Percentiles rank a stretch among this genome's conserved stretches.
Conservation (phyloP, 768 basidiomycete genomes). For the Rhodosporidiobolus sp. region DNA sequence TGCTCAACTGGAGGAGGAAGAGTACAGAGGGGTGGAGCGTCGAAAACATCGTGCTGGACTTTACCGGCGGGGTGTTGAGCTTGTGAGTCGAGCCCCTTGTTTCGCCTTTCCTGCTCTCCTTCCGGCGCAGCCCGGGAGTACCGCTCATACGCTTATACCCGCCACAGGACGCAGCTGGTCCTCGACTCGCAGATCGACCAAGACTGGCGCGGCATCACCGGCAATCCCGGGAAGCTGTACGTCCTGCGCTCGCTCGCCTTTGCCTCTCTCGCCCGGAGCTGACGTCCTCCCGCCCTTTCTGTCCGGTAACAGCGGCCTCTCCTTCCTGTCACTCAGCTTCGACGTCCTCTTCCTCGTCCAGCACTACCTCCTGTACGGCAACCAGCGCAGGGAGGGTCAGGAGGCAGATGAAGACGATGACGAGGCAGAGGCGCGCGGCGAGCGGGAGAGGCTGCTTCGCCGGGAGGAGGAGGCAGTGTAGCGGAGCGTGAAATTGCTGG, state of each 20-base stretch:
- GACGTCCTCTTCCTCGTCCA: slow-evolving; percentile 47
- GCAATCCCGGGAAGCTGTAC: slow-evolving; percentile 46
- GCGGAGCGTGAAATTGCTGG: neutral
- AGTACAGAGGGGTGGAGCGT: slow-evolving; percentile 48
- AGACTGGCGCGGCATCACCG: slow-evolving; percentile 45
- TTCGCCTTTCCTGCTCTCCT: neutral
- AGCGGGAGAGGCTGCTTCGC: too few relatives aligned
- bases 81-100: slow-evolving; percentile 32
- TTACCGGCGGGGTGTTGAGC: slow-evolving; percentile 46
- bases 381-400: neutral
- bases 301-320: slow-evolving; percentile 43
- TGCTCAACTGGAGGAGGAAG: slow-evolving; percentile 47
- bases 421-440: neutral
- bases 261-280: neutral
- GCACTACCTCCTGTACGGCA: slow-evolving; percentile 47
- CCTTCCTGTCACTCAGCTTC: slow-evolving; percentile 46
- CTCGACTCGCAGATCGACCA: slow-evolving; percentile 44
- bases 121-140: neutral
- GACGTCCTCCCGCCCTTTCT: neutral
- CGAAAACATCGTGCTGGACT: slow-evolving; percentile 49
- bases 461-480: neutral
- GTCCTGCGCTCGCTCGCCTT: neutral
- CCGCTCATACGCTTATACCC: neutral
- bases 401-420: neutral
- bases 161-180: slow-evolving; percentile 43